phyloP scores from a whole-genome alignment of 2,329 filamentous ascomycete genomes.

The Epichloe amarillans region DNA sequence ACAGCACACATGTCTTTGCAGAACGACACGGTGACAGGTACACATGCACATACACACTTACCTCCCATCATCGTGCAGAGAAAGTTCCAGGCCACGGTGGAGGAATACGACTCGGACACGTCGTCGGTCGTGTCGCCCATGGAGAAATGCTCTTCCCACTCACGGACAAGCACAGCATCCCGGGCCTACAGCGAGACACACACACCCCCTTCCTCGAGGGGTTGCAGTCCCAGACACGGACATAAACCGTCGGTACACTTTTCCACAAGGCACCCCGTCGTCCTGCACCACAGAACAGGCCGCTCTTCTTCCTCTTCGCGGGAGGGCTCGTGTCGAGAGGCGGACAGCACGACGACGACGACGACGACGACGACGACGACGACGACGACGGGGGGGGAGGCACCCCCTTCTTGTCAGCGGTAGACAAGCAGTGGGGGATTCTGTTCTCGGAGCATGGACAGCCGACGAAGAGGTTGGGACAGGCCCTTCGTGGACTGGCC shows the following conservation, averaged over 20 bases:
- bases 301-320: neutral
- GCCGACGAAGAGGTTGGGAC: constrained; percentile 53
- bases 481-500: constrained; percentile 62
- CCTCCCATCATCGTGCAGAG: neutral
- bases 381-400: neutral
- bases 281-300: constrained; percentile 11
- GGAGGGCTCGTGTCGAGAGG: neutral
- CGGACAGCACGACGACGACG: neutral
- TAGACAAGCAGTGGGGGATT: constrained; percentile 63
- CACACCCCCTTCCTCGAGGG: constrained; percentile 3
- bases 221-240: constrained; percentile 8
- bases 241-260: constrained; percentile 18
- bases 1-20: too few species aligned
- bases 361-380: too few species aligned
- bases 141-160: neutral
- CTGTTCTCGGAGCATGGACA: constrained; percentile 57
- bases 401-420: constrained; percentile 20
- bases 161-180: neutral
- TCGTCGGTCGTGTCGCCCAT: neutral
- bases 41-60: neutral
- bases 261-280: constrained; percentile 15
- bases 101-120: constrained; percentile 8
- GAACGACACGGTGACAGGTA: neutral
- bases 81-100: constrained; percentile 10
- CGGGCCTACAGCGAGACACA: neutral